Percentiles rank a stretch among this genome's conserved stretches.
phyloP scores from a whole-genome alignment of 2,329 filamentous ascomycete species.

The Alternaria triticimaculans region DNA sequence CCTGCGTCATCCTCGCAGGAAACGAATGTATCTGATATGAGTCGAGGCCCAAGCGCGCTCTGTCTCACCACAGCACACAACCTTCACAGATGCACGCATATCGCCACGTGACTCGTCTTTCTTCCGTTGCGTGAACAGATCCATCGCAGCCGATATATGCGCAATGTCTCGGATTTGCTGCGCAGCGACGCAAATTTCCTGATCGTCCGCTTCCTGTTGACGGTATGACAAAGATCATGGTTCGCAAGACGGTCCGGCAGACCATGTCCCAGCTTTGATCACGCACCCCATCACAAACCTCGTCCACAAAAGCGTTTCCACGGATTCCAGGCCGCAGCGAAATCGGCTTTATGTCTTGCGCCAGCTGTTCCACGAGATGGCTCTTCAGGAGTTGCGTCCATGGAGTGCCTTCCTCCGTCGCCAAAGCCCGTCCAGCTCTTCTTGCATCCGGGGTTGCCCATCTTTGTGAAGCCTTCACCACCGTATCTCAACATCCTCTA shows the following conservation, averaged over 20 bases:
- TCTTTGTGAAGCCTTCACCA: background rate
- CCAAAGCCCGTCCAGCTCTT: background rate
- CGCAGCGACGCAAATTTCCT: background rate
- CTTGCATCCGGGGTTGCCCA: background rate
- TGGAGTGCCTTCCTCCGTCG: background rate
- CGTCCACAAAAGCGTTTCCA: background rate
- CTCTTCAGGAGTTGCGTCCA: background rate
- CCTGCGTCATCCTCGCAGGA: background rate
- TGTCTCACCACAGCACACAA: background rate
- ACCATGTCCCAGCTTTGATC: background rate
- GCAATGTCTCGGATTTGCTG: background rate
- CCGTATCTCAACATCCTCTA: background rate
- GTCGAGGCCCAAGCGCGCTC: background rate
- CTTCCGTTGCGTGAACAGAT: background rate
- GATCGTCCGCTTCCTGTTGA: background rate
- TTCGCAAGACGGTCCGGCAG: background rate
- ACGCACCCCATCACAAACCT: background rate
- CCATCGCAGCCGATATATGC: background rate
- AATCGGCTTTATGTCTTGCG: background rate
- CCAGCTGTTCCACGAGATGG: background rate
- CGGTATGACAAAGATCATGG: background rate
- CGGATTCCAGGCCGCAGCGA: background rate
- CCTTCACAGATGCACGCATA: background rate
- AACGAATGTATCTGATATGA: background rate
- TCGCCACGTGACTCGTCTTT: background rate